Conservation (phyloP, 2,329 filamentous ascomycete genomes). For the Gremmenia infestans region DNA sequence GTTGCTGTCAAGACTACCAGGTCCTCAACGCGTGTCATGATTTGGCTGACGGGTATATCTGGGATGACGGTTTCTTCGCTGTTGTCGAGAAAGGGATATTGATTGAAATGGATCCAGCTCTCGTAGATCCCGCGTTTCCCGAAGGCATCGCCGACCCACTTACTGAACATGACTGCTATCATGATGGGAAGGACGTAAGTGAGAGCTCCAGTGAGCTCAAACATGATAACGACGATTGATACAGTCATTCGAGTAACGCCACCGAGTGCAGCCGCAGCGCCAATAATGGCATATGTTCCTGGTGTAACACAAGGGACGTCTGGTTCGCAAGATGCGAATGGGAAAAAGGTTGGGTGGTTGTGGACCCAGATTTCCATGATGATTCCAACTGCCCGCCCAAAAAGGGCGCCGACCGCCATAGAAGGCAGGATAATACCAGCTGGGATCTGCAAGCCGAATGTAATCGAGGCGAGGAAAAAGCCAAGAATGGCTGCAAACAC, state of each 20-base stretch:
- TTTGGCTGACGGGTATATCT: slow-evolving; percentile 76
- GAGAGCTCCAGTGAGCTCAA: slow-evolving; percentile 92
- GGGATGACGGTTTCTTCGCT: slow-evolving; percentile 73
- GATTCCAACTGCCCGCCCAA: slow-evolving; percentile 84
- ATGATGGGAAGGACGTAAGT: slow-evolving; percentile 98
- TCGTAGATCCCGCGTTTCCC: slow-evolving; percentile 94
- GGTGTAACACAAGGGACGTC: slow-evolving; percentile 87
- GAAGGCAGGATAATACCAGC: slow-evolving; percentile 94
- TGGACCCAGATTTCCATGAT: slow-evolving; percentile 84
- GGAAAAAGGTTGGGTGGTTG: slow-evolving; percentile 68
- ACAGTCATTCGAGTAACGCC: slow-evolving; percentile 96
- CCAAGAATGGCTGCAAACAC: slow-evolving; percentile 78
- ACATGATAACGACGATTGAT: slow-evolving; percentile 98
- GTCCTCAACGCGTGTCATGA: slow-evolving; percentile 92
- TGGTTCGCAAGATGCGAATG: slow-evolving; percentile 77
- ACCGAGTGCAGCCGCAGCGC: slow-evolving; percentile 87
- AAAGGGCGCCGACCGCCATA: slow-evolving; percentile 90
- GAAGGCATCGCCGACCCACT: slow-evolving; percentile 97
- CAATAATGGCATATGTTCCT: slow-evolving; percentile 93
- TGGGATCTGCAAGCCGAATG: slow-evolving; percentile 90
- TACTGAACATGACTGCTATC: slow-evolving; percentile 96
- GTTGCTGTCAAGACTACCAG: slow-evolving; percentile 81
- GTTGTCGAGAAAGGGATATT: slow-evolving; percentile 93
- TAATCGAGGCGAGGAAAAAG: slow-evolving; percentile 79
- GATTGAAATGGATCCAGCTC: slow-evolving; percentile 93